These are phyloP conservation scores for Choiromyces venosus DNA, from an alignment of 495 filamentous ascomycete species.

Conservation along the genomic window DNA sequence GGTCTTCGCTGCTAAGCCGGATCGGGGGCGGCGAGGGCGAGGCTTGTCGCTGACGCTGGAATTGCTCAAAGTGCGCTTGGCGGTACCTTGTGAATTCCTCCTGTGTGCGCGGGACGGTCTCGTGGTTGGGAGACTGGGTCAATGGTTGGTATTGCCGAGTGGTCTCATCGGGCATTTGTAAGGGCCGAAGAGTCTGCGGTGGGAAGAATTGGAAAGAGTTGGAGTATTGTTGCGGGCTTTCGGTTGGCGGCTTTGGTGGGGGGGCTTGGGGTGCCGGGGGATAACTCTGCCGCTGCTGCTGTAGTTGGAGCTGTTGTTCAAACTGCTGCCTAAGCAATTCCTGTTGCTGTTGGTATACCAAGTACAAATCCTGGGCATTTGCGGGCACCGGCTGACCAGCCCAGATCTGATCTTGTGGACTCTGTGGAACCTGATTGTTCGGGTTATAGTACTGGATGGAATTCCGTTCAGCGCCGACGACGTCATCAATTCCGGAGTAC, in stretches of 20 bases:
- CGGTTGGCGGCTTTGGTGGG: background rate
- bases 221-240: background rate
- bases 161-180: background rate
- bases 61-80: background rate
- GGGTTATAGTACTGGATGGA: conserved; percentile 1
- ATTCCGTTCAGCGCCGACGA: background rate
- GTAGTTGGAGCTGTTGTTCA: background rate
- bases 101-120: background rate
- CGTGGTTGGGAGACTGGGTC: background rate
- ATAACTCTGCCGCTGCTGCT: background rate
- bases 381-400: background rate
- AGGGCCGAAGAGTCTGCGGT: background rate
- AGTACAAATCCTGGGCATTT: background rate
- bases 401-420: background rate
- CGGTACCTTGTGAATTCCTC: background rate
- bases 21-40: background rate
- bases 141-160: background rate
- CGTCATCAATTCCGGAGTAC: background rate
- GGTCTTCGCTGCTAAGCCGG: background rate
- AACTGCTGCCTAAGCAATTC: background rate
- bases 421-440: background rate
- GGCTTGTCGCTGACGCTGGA: background rate
- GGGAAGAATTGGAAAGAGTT: background rate
- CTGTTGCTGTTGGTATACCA: background rate
- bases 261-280: background rate